Evolutionary conservation across 2,329 filamentous ascomycete genomes (phyloP), one percentile per base, ranked within the genome.

Genomic region (Colletotrichum phormii): DNA sequence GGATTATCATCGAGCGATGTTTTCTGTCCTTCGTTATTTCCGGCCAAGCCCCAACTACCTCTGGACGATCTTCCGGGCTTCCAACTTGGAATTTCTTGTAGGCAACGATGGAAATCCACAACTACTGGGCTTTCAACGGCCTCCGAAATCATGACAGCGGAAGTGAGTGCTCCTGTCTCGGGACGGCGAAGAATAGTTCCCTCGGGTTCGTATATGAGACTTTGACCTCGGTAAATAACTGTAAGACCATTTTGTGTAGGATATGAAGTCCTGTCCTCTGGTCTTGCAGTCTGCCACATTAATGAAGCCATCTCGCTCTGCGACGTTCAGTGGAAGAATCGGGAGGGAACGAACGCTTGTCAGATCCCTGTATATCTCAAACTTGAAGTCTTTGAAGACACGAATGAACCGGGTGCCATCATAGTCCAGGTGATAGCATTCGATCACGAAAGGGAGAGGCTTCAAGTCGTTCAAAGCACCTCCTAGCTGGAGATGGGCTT

Each of bases 391-490:
- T 6, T 26, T 55, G 2, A 68, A 7, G 0, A 62, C 65, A 1
- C 65, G 46, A 15, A 68, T 58, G 12, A 55, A 68, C 6, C 49
- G 31, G 5, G 15, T 55, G 12, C 65, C 65, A 5, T 68, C 13
- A 3, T 62, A 68, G 58, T 68, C 58, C 15, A 68, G 1, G 4
- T 68, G 54, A 13, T 62, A 68, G 18, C 65, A 68, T 15, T 68
- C 57, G 8, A 68, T 13, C 1, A 24, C 42, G 13, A 67, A 55
- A 15, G 64, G 31, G 4, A n/a, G 22, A 8, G 42, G 42, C 8
- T 7, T 46, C 18, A 15, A 8, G 18, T n/a, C 42, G 42, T 46
- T 46, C 42, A n/a, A 37, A 13, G 9, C 6, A 7, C 57, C 46
- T 6, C 57, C 42, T 2, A 54, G 31, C 4, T 18, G 6, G 2